Base-by-base conservation (phyloP, 2,329 filamentous ascomycete genomes). In the Fusarium drepaniforme region DNA sequence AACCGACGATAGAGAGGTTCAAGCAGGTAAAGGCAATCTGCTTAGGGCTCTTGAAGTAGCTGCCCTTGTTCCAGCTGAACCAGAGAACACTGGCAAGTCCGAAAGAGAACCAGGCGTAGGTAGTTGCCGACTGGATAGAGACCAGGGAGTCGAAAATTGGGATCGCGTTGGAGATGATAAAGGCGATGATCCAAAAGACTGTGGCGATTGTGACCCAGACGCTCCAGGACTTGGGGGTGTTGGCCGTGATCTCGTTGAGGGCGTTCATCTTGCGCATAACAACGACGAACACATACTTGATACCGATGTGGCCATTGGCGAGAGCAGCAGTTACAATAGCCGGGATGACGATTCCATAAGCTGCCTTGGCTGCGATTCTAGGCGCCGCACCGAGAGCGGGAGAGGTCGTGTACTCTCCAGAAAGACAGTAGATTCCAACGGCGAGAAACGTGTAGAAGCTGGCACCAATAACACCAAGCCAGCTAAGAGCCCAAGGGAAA, bases 111-210 rank as follows among this genome's bases (percentile, higher is more conserved):
- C 75, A 77, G 11, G 75, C 71, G 25, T 74, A 73, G 8, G 73
- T 75, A 1, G 74, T 76, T 2, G 76, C 74, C 0, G 72, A 75
- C 28, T 69, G 70, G 21, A 78, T 75, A 3, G 72, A 68, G 5
- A 78, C 70, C 37, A 78, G 75, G 1, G 75, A 78, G 62, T 77
- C 73, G 56, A 78, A 78, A 6, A 77, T 66, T 5, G 77, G 77
- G 49, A 78, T 77, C 1, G 75, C 75, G 46, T 78, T 78, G 33
- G 75, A 72, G 8, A 78, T 42, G 35, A 78, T 70, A 12, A 78
- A 78, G 3, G 53, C 28, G 4, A 77, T 38, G 15, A 78, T 40
- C 75, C 75, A 77, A 38, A 76, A 77, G 38, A 66, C 6, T 5
- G 68, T 76, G 4, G 65, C 66, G 51, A 67, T 71, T 8, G 42